A percentile compares a stretch with the other conserved stretches of the same genome.
Conservation (phyloP, 495 filamentous ascomycete genomes). For the Beverwykella pulmonaria region DNA sequence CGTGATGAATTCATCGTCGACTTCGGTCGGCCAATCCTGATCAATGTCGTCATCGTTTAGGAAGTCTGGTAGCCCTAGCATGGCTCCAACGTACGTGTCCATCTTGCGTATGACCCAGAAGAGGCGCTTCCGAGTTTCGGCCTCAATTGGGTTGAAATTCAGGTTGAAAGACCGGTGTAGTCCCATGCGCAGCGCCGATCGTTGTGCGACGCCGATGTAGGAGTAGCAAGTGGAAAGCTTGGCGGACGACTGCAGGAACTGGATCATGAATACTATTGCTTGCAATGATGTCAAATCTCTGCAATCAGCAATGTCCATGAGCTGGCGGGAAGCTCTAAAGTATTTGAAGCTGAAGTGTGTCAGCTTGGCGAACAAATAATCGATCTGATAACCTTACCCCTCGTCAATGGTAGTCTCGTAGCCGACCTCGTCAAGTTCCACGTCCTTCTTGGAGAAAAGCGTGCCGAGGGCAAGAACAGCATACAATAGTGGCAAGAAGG, state of each 20-base stretch:
- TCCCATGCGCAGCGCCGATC: conserved; percentile 82
- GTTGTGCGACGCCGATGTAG: conserved; percentile 85
- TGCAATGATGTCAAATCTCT: conserved; percentile 84
- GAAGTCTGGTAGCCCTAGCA: conserved; percentile 83
- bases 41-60: conserved; percentile 89
- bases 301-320: conserved; percentile 90
- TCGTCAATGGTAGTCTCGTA: conserved; percentile 77
- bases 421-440: conserved; percentile 55
- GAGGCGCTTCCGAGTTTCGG: conserved; percentile 77
- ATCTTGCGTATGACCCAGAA: conserved; percentile 93
- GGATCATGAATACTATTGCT: conserved; percentile 85
- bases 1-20: conserved; percentile 94
- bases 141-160: conserved; percentile 81
- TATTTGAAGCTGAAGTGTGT: conserved; percentile 70
- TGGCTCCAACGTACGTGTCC: conserved; percentile 89
- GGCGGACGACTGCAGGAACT: conserved; percentile 89
- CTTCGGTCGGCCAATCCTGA: conserved; percentile 78
- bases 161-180: conserved; percentile 77
- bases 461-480: conserved; percentile 82
- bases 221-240: conserved; percentile 93
- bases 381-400: conserved; percentile 59
- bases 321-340: conserved; percentile 74
- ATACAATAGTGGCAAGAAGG: conserved; percentile 82
- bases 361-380: conserved; percentile 4
- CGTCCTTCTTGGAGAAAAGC: conserved; percentile 66